Percentiles rank a stretch among this genome's conserved stretches.
These are phyloP conservation scores for Cercophora scortea DNA, from an alignment of 495 filamentous ascomycete species.

Conservation along the genomic window DNA sequence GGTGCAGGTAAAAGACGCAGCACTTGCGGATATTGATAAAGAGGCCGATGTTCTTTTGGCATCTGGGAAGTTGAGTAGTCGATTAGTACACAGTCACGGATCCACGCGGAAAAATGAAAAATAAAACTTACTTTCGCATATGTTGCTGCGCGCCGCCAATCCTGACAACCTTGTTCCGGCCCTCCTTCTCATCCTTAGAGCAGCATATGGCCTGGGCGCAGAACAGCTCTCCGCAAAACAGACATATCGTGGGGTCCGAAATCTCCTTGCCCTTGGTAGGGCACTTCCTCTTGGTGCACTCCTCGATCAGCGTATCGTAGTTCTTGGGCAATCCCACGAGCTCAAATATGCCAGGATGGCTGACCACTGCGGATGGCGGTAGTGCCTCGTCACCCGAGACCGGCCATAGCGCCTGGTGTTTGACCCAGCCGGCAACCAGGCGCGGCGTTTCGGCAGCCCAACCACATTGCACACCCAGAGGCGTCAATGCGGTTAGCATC, in stretches of 20 bases:
- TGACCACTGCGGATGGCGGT: conserved; percentile 39
- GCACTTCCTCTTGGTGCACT: conserved; percentile 76
- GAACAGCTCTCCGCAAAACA: conserved; percentile 94
- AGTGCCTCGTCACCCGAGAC: conserved; percentile 6
- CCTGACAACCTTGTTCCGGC: conserved; percentile 19
- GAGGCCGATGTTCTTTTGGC: conserved; percentile 78
- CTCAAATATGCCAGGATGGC: conserved; percentile 89
- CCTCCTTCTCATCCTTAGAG: conserved; percentile 48
- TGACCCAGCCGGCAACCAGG: conserved; percentile 74
- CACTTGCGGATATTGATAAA: conserved; percentile 97
- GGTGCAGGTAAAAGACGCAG: conserved; percentile 76
- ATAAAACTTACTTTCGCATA: conserved; percentile 62
- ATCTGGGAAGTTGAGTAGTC: conserved; percentile 43
- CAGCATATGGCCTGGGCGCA: conserved; percentile 94
- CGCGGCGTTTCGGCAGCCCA: conserved; percentile 28
- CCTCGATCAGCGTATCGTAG: conserved; percentile 87
- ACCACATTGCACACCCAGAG: conserved; percentile 30
- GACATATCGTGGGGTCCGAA: conserved; percentile 79
- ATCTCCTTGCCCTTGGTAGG: conserved; percentile 86
- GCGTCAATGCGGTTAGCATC: conserved; percentile 50
- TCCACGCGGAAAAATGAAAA: neutral
- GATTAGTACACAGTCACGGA: neutral
- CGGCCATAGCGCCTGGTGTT: conserved; percentile 44
- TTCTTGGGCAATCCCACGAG: conserved; percentile 86
- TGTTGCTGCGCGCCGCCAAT: conserved; percentile 88